Base-by-base conservation (phyloP, 192 early-diverging fungal genomes). In the Coemansia reversa region DNA sequence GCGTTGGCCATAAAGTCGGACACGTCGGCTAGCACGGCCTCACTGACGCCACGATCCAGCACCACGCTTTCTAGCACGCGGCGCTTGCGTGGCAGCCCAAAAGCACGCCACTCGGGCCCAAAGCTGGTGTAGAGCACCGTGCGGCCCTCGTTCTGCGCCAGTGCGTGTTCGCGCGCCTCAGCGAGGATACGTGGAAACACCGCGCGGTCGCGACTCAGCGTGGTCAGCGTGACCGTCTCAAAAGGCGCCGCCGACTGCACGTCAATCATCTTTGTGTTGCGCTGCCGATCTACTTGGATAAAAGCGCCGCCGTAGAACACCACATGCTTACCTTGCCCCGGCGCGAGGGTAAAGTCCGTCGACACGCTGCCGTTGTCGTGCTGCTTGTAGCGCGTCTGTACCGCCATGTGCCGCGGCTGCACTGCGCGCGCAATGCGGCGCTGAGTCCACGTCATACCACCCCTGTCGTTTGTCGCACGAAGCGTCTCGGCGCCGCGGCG, bases 41-140 rank as follows among this genome's bases (percentile, higher is more conserved):
- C 87, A 45, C 79, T 84, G 22, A 90, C 72, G 4, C 86, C 88
- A 23, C 79, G 66, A 52, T 91, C 88, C 68, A 97, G 67, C 51
- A 89, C 90, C 7, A 90, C 93, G 35, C 88, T 91, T 27, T 85
- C 74, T 27, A 94, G 63, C 42, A 87, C 67, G 54, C 92, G 72
- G n/a, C 86, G 70, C 74, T 88, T 89, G 45, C 96, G 82, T 9
- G 96, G 96, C 63, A 92, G 82, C 4, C 96, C 96, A 84, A 98
- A 97, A 2, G 93, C 93, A 58, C 94, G 82, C 96, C 96, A 98
- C 63, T 98, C 96, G 6, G 93, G 90, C 0, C 96, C 96, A 82
- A 88, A 96, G 42, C 89, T 91, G 2, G 94, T 95, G 77, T 95
- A 97, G 48, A 98, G 85, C 27, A 98, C 96, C 3, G 93, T 97